Percentiles rank a stretch among this genome's conserved stretches.
phyloP scores from a whole-genome alignment of 2,329 filamentous ascomycete species.

The Xylariales sp. region DNA sequence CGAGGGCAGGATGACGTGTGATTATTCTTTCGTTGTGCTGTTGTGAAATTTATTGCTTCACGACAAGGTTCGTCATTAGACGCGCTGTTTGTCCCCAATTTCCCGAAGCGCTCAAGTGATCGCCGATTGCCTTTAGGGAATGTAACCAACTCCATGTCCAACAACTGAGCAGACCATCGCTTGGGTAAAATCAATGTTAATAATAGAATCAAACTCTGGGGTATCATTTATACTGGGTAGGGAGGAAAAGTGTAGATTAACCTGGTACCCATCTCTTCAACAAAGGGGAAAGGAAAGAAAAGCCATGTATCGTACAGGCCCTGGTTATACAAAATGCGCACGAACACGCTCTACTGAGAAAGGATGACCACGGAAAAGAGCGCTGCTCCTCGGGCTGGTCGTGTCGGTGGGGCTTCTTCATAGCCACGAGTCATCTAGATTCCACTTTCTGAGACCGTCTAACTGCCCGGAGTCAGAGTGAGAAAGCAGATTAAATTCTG shows the following conservation, averaged over 20 bases:
- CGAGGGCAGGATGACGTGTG: background rate
- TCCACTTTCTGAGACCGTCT: slow-evolving; percentile 39
- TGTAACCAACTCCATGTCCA: slow-evolving; percentile 5
- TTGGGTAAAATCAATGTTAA: background rate
- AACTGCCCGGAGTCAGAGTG: slow-evolving; percentile 44
- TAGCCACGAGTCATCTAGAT: slow-evolving; percentile 38
- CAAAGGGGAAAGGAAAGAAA: slow-evolving; percentile 9
- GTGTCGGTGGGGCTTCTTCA: slow-evolving; percentile 24
- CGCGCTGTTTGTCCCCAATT: background rate
- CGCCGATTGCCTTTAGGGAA: background rate
- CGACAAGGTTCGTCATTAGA: background rate
- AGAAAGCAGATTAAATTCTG: slow-evolving; percentile 28
- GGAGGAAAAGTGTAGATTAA: slow-evolving; percentile 1
- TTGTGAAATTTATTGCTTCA: background rate
- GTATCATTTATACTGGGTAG: slow-evolving; percentile 14
- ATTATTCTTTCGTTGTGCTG: background rate
- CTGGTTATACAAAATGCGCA: background rate
- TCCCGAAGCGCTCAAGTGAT: background rate
- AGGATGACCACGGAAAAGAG: background rate
- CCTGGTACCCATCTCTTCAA: background rate
- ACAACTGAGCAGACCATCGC: background rate
- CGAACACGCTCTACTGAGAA: background rate
- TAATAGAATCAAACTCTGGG: slow-evolving; percentile 15
- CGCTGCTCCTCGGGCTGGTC: background rate
- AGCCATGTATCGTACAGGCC: slow-evolving; percentile 2